Conservation (phyloP, 305 asterid genomes). For the Fraxinus paxiana region DNA sequence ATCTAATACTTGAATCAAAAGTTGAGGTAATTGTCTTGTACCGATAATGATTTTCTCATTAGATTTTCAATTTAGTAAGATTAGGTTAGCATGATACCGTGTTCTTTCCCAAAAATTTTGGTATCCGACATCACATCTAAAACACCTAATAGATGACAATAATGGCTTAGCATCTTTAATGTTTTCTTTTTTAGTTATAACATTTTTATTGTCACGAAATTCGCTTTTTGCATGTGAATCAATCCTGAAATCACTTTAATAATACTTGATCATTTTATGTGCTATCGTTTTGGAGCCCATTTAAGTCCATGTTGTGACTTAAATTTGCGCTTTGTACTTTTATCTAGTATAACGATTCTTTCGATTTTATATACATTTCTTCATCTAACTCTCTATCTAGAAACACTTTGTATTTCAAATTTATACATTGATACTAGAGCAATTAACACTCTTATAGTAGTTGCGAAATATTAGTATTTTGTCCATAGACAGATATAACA, state of each 20-base stretch:
- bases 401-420: neutral
- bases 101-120: neutral
- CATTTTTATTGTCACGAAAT: neutral
- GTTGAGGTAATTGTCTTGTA: neutral
- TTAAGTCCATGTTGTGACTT: neutral
- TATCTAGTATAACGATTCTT: neutral
- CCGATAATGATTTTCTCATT: neutral
- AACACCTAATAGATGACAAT: neutral
- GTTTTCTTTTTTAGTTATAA: neutral
- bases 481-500: neutral
- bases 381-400: neutral
- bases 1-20: neutral
- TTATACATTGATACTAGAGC: neutral
- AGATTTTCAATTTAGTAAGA: conserved; percentile 4
- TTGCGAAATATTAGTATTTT: conserved; percentile 10
- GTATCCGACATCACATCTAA: conserved; percentile 1
- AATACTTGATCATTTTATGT: neutral
- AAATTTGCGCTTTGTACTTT: neutral
- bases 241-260: neutral
- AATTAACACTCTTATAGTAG: neutral
- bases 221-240: neutral
- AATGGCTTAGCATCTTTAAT: neutral
- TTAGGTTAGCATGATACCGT: neutral
- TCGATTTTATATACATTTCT: neutral
- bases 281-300: neutral